Base-by-base conservation (phyloP, 169 alveolate species). In the Pseudocohnilembus persalinus region DNA sequence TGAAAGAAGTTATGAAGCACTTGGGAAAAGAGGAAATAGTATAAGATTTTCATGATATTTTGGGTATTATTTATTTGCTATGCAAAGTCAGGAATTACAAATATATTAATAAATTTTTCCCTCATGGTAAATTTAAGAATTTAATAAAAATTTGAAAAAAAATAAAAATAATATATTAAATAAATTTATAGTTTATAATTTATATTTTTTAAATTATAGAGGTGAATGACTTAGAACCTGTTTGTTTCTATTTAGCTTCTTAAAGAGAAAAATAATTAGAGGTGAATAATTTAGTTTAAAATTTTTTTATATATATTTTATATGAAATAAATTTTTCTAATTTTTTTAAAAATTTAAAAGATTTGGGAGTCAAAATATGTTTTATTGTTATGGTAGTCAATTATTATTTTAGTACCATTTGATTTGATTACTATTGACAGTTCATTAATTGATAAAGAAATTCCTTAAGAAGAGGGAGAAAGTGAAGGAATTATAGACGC, bases 401-500 rank as follows among this genome's bases (percentile, higher is more conserved):
- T 96, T 32, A 91, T 93, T 1, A 96, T 94, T 6, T 74, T 96
- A 75, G 97, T 96, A 0, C 98, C 98, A 30, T 96, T 96, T 86
- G 97, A 96, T 84, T 82, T 94, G n/a, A 95, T 93, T 31, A 91
- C 95, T 11, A 93, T 95, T 31, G 97, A 95, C 84, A 90, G 95
- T 4, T 77, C 84, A 33, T 84, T 77, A 0, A 80, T 86, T 49
- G 34, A 88, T n/a, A 88, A 35, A 31, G 20, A 49, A 11, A 49
- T 49, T 11, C 20, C 72, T 25, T 11, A 35, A 34, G 1, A 25
- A n/a, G 75, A 29, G 31, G 15, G 15, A 63, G 27, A 29, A 49
- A 34, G 76, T 28, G 0, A 79, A 29, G 76, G 76, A 0, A 79
- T 79, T 0, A 35, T 29, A 31, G 83, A 83, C 1, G 72, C 65